Base-by-base conservation (phyloP, 768 basidiomycete genomes). In the Trametes gibbosa region DNA sequence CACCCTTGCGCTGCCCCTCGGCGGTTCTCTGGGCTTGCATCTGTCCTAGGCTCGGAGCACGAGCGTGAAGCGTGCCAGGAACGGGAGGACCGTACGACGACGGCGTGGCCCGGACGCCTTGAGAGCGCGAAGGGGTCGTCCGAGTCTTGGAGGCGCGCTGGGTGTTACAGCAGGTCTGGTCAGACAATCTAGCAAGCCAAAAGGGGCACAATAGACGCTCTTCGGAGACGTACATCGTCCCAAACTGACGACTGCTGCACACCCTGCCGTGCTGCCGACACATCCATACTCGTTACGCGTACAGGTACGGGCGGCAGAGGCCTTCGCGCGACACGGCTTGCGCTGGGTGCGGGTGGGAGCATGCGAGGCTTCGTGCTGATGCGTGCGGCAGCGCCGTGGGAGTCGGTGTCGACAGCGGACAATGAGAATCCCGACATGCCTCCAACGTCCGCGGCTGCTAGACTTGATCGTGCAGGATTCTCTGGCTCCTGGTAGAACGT, bases 251-350 rank as follows among this genome's bases (percentile, higher is more conserved):
- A n/a, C n/a, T n/a, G n/a, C n/a, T n/a, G 24, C 27, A 5, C 56
- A 23, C 21, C 12, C 40, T 8, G 29, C 29, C 9, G 55, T 34
- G 17, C 50, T 32, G 56, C n/a, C 5, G 17, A 21, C 19, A 34
- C 12, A 24, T 23, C 42, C 34, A 19, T 21, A 13, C 27, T 25
- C 16, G 56, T 35, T 42, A 42, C n/a, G 42, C 56, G 56, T 9
- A 51, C 56, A 13, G 61, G 61, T 14, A 62, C 47, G 3, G 61
- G 61, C 32, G 61, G 61, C n/a, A 62, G 40, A 10, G 61, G 61
- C 52, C 61, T 41, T 16, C 41, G 25, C 14, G 49, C 27, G 41
- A 55, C 24, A 9, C 39, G 50, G 39, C 25, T 39, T 1, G 50
- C 51, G 12, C 47, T 54, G 51, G n/a, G 32, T 34, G 42, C 34